Conservation (phyloP, 768 basidiomycete species). For the Peribolospora baueri region DNA sequence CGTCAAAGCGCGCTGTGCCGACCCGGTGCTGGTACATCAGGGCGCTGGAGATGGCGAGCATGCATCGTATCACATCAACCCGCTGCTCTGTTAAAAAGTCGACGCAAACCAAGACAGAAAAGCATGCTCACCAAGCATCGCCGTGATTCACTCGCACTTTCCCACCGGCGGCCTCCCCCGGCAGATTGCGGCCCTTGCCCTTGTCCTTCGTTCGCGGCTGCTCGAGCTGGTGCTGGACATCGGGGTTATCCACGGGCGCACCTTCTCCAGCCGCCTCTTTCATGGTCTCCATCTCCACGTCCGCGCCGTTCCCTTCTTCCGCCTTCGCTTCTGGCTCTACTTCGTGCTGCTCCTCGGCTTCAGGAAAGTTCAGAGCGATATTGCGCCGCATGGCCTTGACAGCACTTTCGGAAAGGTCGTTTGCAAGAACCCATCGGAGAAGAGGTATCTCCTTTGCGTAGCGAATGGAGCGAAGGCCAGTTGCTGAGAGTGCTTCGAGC, state of each 20-base stretch:
- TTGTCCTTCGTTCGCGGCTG: not conserved
- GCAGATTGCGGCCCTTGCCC: slow-evolving; percentile 12
- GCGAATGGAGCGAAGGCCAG: slow-evolving; percentile 80
- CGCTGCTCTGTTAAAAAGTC: not conserved
- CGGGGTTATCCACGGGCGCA: not conserved
- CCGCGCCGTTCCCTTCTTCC: not conserved
- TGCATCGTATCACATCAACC: not conserved
- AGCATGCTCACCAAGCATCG: slow-evolving; percentile 53
- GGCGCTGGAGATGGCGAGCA: slow-evolving; percentile 26
- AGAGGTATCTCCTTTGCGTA: slow-evolving; percentile 93
- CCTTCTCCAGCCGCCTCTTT: not conserved
- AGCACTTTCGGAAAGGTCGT: slow-evolving; percentile 66
- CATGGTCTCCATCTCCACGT: not conserved
- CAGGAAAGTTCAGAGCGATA: slow-evolving; percentile 39
- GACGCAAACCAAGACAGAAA: not conserved
- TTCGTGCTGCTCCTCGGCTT: slow-evolving; percentile 1
- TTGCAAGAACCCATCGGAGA: slow-evolving; percentile 75
- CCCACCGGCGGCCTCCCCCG: slow-evolving; percentile 13
- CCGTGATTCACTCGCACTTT: slow-evolving; percentile 69
- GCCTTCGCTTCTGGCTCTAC: slow-evolving; percentile 1
- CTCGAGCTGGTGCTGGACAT: not conserved
- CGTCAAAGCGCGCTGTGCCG: slow-evolving; percentile 52
- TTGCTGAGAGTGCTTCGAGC: slow-evolving; percentile 84
- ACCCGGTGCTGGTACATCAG: slow-evolving; percentile 75
- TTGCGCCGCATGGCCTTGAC: slow-evolving; percentile 67